These are phyloP conservation scores for Penicillium malachiteum DNA, from an alignment of 495 filamentous ascomycete genomes.

Conservation along the genomic window DNA sequence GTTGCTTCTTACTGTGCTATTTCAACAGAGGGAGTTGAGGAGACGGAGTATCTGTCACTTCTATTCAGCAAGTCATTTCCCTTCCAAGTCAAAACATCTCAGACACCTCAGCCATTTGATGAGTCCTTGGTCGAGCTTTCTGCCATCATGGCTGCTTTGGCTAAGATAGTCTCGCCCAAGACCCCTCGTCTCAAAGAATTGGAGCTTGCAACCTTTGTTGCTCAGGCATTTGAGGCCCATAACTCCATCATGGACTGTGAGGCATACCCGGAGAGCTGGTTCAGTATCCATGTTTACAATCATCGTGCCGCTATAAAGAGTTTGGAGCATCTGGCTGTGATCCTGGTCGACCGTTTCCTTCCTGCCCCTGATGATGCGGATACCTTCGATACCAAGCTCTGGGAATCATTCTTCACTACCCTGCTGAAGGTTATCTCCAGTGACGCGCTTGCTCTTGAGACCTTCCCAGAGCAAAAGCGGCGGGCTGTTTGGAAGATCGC, in stretches of 20 bases:
- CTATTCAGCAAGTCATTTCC: conserved; percentile 90
- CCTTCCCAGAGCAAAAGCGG: conserved; percentile 94
- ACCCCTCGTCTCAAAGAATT: conserved; percentile 63
- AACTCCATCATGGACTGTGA: conserved; percentile 86
- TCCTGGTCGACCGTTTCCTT: conserved; percentile 74
- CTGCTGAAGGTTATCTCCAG: conserved; percentile 87
- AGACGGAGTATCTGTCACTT: conserved; percentile 72
- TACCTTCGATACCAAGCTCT: conserved; percentile 86
- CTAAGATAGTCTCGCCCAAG: conserved; percentile 59
- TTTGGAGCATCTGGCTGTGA: conserved; percentile 76
- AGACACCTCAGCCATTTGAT: conserved; percentile 66
- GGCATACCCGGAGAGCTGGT: conserved; percentile 85
- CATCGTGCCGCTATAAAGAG: conserved; percentile 87
- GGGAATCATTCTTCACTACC: conserved; percentile 89
- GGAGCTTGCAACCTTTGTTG: conserved; percentile 72
- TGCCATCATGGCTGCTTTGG: conserved; percentile 77
- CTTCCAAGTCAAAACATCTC: conserved; percentile 72
- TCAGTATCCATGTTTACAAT: conserved; percentile 92
- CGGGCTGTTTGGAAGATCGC: conserved; percentile 98
- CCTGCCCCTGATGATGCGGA: conserved; percentile 91
- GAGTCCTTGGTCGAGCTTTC: conserved; percentile 88
- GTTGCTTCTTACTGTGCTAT: conserved; percentile 85
- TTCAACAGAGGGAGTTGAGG: conserved; percentile 57
- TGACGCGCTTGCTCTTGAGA: conserved; percentile 85
- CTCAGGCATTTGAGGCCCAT: conserved; percentile 71